phyloP scores from a whole-genome alignment of 148 eudicot species.

The Amaranthus palmeri region DNA sequence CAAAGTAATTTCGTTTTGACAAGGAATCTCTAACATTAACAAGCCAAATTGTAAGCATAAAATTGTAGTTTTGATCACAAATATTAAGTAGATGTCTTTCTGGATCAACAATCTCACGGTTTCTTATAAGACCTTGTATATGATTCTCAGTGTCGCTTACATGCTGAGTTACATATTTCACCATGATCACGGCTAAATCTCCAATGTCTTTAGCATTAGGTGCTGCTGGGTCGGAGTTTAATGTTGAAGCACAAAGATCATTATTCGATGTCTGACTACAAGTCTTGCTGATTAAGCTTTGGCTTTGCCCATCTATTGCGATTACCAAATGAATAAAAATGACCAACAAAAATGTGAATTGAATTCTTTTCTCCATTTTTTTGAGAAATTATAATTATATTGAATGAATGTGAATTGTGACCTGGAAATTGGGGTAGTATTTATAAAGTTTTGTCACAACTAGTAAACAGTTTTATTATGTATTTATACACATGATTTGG shows the following conservation, averaged over 20 bases:
- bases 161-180: not conserved
- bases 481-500: too few species aligned
- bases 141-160: not conserved
- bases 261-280: slow-evolving; percentile 15
- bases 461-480: too few species aligned
- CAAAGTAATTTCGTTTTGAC: not conserved
- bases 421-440: too few species aligned
- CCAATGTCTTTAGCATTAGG: not conserved
- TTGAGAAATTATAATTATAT: not conserved
- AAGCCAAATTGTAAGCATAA: too few species aligned
- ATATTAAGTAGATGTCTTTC: too few species aligned
- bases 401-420: not conserved
- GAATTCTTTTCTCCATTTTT: not conserved
- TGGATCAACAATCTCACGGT: not conserved
- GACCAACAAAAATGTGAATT: not conserved
- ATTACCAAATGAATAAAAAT: not conserved
- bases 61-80: too few species aligned
- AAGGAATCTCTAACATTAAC: too few species aligned
- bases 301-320: slow-evolving; percentile 2
- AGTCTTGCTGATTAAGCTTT: slow-evolving; percentile 12
- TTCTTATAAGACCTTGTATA: not conserved
- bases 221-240: not conserved
- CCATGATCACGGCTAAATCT: not conserved
- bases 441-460: too few species aligned
- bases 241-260: slow-evolving; percentile 13